Evolutionary conservation across 768 basidiomycete genomes (phyloP).

Genomic region (Phylloporus rhodoxanthus): DNA sequence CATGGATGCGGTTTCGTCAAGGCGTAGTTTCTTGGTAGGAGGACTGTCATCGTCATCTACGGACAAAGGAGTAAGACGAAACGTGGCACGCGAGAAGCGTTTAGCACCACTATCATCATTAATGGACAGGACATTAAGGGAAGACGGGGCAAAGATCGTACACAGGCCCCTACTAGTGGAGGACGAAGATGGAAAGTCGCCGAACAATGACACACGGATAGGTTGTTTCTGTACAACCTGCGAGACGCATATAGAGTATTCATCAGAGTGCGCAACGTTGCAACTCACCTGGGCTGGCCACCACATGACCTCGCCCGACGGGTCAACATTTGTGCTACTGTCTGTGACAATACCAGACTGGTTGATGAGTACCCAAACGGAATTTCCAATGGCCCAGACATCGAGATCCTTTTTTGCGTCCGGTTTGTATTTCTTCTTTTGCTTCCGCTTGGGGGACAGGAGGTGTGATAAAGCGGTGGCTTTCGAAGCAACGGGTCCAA

Average conservation of each 20-base stretch:
- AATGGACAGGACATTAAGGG: slow-evolving; percentile 39
- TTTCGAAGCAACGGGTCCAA: slow-evolving; percentile 7
- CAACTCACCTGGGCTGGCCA: slow-evolving; percentile 63
- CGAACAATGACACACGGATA: slow-evolving; percentile 29
- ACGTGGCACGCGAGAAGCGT: slow-evolving; percentile 42
- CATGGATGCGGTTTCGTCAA: slow-evolving; percentile 22
- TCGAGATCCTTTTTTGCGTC: not conserved
- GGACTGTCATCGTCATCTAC: slow-evolving; percentile 23
- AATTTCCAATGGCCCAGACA: slow-evolving; percentile 30
- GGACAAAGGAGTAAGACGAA: slow-evolving; percentile 13
- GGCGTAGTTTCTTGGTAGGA: slow-evolving; percentile 43
- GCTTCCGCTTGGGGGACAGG: slow-evolving; percentile 20
- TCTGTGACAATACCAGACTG: slow-evolving; percentile 33
- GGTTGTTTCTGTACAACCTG: slow-evolving; percentile 25
- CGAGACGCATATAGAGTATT: slow-evolving; percentile 5
- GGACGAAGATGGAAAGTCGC: slow-evolving; percentile 26
- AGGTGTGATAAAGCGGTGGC: slow-evolving; percentile 15
- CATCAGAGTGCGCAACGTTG: not conserved
- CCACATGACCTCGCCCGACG: slow-evolving; percentile 40
- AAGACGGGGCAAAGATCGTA: slow-evolving; percentile 30
- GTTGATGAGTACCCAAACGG: slow-evolving; percentile 53
- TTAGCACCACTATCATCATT: slow-evolving; percentile 28
- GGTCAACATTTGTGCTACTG: slow-evolving; percentile 20
- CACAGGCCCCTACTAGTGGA: slow-evolving; percentile 21
- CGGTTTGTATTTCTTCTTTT: slow-evolving; percentile 8